These are phyloP conservation scores for Dichotomocladium elegans DNA, from an alignment of 371 early-diverging fungal species.

Conservation along the genomic window DNA sequence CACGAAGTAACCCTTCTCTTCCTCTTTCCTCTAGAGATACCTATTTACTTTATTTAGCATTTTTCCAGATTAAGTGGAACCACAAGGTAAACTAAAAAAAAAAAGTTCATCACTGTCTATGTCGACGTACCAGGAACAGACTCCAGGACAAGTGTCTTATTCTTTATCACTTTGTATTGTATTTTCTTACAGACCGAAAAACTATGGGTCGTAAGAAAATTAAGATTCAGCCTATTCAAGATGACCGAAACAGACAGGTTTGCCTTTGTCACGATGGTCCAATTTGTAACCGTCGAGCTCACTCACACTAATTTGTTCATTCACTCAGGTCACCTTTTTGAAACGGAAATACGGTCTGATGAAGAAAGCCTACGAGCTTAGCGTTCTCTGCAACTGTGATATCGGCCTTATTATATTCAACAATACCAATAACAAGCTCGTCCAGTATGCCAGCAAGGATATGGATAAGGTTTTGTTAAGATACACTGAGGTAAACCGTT, in stretches of 20 bases:
- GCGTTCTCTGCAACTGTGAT: constrained; percentile 96
- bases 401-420: constrained; percentile 93
- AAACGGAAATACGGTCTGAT: constrained; percentile 98
- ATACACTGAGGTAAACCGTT: constrained; percentile 77
- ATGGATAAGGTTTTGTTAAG: constrained; percentile 88
- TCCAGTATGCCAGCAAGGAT: constrained; percentile 88
- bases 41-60: too few species aligned
- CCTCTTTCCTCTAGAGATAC: too few species aligned
- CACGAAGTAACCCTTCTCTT: too few species aligned
- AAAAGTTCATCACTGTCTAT: too few species aligned
- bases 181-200: too few species aligned
- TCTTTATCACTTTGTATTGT: too few species aligned
- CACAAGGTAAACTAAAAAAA: too few species aligned
- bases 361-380: constrained; percentile 99
- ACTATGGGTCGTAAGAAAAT: constrained; percentile 96
- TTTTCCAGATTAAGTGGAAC: too few species aligned
- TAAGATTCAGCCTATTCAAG: constrained; percentile 90
- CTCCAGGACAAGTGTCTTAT: too few species aligned
- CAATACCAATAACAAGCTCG: constrained; percentile 81
- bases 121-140: too few species aligned
- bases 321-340: constrained; percentile 85
- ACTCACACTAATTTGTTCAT: too few species aligned
- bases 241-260: constrained; percentile 93
- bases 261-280: not conserved
- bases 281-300: not conserved